phyloP scores from a whole-genome alignment of 2,329 filamentous ascomycete species.

The Alternaria viburni region DNA sequence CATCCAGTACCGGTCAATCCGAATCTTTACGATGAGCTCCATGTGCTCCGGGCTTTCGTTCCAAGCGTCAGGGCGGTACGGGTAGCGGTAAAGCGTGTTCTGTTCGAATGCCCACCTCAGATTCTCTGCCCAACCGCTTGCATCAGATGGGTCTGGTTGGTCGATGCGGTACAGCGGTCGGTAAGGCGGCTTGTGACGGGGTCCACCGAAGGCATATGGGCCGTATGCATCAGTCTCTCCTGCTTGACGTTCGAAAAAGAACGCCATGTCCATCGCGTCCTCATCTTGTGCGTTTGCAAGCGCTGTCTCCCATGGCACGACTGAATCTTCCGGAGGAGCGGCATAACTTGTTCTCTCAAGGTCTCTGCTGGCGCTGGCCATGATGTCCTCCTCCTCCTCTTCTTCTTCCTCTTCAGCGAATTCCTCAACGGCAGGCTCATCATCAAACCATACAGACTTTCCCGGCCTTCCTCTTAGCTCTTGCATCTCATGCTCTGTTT shows the following conservation, averaged over 20 bases:
- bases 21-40: conserved; percentile 23
- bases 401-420: background rate
- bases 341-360: conserved; percentile 7
- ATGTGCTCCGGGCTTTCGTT: conserved; percentile 35
- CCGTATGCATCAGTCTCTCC: conserved; percentile 12
- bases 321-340: background rate
- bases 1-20: conserved; percentile 26
- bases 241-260: conserved; percentile 5
- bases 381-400: background rate
- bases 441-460: background rate
- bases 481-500: background rate
- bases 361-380: background rate
- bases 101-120: conserved; percentile 32
- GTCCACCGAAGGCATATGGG: conserved; percentile 28
- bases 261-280: background rate
- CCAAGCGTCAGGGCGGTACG: conserved; percentile 19
- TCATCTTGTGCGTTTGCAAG: background rate
- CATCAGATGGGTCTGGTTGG: conserved; percentile 17
- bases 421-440: background rate
- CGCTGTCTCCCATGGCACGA: background rate
- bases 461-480: background rate
- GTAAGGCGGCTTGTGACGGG: conserved; percentile 22
- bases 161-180: conserved; percentile 22
- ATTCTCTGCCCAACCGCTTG: conserved; percentile 34
- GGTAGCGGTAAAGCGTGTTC: conserved; percentile 8